Conservation (phyloP, 305 asterid species). For the Fraxinus albicans region DNA sequence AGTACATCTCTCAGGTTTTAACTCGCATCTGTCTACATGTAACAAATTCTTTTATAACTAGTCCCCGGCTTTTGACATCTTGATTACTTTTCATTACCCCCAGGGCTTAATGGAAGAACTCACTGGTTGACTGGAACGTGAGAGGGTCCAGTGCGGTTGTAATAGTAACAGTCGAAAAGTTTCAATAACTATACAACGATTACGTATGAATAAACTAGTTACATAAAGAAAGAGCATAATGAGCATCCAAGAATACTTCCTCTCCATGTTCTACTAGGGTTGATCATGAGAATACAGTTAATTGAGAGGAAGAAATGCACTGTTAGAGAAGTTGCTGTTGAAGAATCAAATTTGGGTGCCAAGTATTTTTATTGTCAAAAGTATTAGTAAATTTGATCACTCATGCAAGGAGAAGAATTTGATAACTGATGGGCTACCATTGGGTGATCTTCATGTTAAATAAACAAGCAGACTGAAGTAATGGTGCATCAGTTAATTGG, state of each 20-base stretch:
- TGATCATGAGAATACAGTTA: neutral
- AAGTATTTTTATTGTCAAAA: neutral
- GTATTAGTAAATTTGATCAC: neutral
- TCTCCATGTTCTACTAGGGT: neutral
- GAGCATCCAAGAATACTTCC: neutral
- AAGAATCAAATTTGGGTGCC: neutral
- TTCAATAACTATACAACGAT: neutral
- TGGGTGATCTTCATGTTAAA: neutral
- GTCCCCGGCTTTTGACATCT: slow-evolving; percentile 7
- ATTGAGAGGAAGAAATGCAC: neutral
- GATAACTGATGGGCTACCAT: neutral
- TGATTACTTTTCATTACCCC: slow-evolving; percentile 10
- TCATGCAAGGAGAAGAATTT: neutral
- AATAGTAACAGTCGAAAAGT: neutral
- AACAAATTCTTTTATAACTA: neutral
- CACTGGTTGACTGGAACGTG: slow-evolving; percentile 34
- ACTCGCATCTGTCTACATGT: neutral
- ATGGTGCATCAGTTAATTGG: neutral
- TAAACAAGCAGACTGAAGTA: neutral
- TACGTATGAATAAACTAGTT: slow-evolving; percentile 2
- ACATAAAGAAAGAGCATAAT: neutral
- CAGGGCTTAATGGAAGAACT: slow-evolving; percentile 89
- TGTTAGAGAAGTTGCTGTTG: neutral
- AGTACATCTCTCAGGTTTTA: slow-evolving; percentile 71
- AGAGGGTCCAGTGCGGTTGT: neutral